A percentile compares a stretch with the other conserved stretches of the same genome.
Evolutionary conservation across 106 monocot genomes (phyloP).

Genomic region (Agapanthus africanus): DNA sequence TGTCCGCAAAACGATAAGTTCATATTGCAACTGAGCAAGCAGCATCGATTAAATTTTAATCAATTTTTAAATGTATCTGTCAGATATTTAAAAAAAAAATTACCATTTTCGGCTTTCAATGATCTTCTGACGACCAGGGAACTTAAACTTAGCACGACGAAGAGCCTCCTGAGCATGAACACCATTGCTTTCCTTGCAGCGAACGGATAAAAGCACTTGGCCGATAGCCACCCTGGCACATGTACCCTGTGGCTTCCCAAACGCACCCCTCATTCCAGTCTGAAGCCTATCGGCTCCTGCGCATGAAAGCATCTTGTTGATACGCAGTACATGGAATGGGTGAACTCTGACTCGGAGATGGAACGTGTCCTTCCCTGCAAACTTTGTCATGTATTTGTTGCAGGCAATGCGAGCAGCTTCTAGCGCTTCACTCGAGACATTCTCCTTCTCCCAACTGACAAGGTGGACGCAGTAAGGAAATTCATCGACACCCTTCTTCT

Average conservation of each 20-base stretch:
- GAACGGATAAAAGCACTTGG: conserved; percentile 40
- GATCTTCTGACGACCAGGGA: conserved; percentile 47
- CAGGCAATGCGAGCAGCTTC: conserved; percentile 36
- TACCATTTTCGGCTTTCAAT: conserved; percentile 25
- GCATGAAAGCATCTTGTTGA: conserved; percentile 63
- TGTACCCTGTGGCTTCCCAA: conserved; percentile 44
- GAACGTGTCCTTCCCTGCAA: conserved; percentile 33
- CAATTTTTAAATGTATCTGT: too few relatives aligned
- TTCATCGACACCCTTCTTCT: conserved; percentile 50
- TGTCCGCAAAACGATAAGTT: too few relatives aligned
- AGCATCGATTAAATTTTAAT: background rate
- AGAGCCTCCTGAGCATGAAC: conserved; percentile 40
- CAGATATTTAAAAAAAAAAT: background rate
- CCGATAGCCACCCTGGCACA: conserved; percentile 50
- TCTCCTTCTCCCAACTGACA: conserved; percentile 46
- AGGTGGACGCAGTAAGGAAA: conserved; percentile 41
- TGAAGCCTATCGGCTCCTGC: conserved; percentile 59
- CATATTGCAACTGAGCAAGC: background rate
- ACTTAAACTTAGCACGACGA: conserved; percentile 51
- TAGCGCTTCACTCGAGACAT: conserved; percentile 34
- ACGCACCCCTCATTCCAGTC: conserved; percentile 61
- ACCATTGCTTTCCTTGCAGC: conserved; percentile 53
- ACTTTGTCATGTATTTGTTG: conserved; percentile 33
- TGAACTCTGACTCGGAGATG: conserved; percentile 47
- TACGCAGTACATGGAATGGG: conserved; percentile 50